A percentile compares a stretch with the other conserved stretches of the same genome.
These are phyloP conservation scores for Taphrina deformans DNA, from an alignment of 1,139 yeast genomes.

Conservation along the genomic window DNA sequence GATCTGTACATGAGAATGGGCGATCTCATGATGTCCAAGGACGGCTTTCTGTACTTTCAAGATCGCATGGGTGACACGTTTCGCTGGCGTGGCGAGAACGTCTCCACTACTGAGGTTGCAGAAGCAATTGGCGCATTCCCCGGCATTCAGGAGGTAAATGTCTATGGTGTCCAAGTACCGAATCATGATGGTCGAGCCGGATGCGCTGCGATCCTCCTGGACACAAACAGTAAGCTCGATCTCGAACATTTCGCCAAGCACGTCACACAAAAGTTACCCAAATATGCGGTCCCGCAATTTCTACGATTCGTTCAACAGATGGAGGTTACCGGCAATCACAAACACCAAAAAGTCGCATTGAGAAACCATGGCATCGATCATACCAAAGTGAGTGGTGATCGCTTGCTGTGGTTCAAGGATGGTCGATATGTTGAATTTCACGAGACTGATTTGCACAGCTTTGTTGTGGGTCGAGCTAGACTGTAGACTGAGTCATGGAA, in stretches of 20 bases:
- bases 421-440: constrained; percentile 5
- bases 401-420: constrained; percentile 8
- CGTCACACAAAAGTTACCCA: constrained; percentile 61
- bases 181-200: constrained; percentile 96
- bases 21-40: constrained; percentile 72
- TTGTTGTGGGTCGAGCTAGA: constrained; percentile 10
- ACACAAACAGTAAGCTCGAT: constrained; percentile 46
- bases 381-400: neutral
- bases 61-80: constrained; percentile 94
- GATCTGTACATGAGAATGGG: constrained; percentile 93
- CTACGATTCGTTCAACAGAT: constrained; percentile 65
- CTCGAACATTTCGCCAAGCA: constrained; percentile 48
- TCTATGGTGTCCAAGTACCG: constrained; percentile 85
- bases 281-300: constrained; percentile 83
- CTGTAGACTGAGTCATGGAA: too few relatives aligned
- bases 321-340: constrained; percentile 76
- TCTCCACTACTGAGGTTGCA: constrained; percentile 90
- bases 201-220: constrained; percentile 70
- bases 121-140: constrained; percentile 55
- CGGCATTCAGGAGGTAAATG: constrained; percentile 66
- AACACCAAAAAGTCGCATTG: constrained; percentile 65
- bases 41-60: constrained; percentile 76
- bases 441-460: neutral
- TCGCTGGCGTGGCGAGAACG: constrained; percentile 97
- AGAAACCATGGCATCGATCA: constrained; percentile 25